Conservation (phyloP, 2,329 filamentous ascomycete genomes). For the Simplicillium aogashimaense region DNA sequence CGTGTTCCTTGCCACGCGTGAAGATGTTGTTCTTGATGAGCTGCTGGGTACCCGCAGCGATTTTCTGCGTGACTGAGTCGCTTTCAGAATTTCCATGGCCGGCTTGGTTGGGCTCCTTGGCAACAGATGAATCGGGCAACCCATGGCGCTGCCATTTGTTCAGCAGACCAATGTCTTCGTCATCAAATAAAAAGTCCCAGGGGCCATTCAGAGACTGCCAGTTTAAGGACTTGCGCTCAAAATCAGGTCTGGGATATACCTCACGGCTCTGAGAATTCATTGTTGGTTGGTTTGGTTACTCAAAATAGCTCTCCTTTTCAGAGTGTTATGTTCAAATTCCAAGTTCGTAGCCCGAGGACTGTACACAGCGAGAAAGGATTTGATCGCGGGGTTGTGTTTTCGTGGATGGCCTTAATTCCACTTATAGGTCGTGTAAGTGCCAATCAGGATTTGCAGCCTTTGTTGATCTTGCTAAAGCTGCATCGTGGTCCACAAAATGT, state of each 20-base stretch:
- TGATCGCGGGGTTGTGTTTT: no score
- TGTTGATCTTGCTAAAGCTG: no score
- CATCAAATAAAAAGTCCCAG: conserved; percentile 58
- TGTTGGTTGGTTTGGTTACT: no score
- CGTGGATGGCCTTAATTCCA: no score
- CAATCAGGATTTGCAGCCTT: no score
- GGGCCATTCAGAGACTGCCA: conserved; percentile 53
- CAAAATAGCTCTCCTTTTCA: no score
- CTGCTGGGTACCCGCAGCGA: conserved; percentile 36
- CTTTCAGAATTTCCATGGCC: conserved; percentile 24
- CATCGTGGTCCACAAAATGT: no score
- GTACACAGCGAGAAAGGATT: no score
- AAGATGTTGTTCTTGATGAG: conserved; percentile 36
- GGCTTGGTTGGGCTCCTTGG: conserved; percentile 9
- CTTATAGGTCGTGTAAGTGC: no score
- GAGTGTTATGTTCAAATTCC: no score
- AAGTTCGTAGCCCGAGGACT: no score
- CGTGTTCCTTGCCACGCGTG: conserved; percentile 13
- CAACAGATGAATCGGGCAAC: conserved; percentile 27
- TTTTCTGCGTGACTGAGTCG: conserved; percentile 28
- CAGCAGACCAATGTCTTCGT: conserved; percentile 45
- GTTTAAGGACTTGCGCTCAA: conserved; percentile 40
- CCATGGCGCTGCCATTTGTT: conserved; percentile 42
- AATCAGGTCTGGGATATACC: conserved; percentile 55
- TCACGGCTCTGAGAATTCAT: conserved; percentile 9